A percentile compares a stretch with the other conserved stretches of the same genome.
These are phyloP conservation scores for Nigrospora osmanthi DNA, from an alignment of 2,329 filamentous ascomycete genomes.

Conservation along the genomic window DNA sequence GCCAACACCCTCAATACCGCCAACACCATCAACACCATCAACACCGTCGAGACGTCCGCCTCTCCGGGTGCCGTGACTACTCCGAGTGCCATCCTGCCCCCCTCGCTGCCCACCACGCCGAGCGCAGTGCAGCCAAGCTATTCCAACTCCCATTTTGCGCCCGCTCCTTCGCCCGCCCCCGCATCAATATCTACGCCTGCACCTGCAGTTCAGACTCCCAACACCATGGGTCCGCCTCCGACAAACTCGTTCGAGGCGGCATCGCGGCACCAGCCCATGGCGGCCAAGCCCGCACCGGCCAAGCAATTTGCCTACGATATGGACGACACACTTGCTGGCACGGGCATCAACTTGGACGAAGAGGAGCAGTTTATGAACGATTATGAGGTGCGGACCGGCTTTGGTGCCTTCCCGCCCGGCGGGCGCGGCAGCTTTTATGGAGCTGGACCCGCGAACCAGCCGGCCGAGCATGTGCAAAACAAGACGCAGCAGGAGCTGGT, in stretches of 20 bases:
- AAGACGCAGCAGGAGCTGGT: conserved; percentile 56
- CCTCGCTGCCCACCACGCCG: too few species aligned
- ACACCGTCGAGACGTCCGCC: too few species aligned
- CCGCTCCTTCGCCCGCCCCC: not conserved
- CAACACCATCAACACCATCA: too few species aligned
- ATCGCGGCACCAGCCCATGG: conserved; percentile 42
- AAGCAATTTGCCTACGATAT: conserved; percentile 64
- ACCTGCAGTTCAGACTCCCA: conserved; percentile 9
- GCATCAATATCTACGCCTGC: conserved; percentile 8
- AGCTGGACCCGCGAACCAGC: conserved; percentile 58
- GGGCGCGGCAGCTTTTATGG: conserved; percentile 54
- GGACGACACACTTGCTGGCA: conserved; percentile 75
- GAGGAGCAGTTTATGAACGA: conserved; percentile 77
- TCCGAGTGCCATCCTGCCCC: too few species aligned
- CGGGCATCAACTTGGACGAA: conserved; percentile 78
- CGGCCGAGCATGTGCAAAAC: conserved; percentile 35
- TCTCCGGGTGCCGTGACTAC: too few species aligned
- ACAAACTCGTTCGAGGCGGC: conserved; percentile 18
- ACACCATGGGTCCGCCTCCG: conserved; percentile 24
- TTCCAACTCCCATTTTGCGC: too few species aligned
- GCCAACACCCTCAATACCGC: too few species aligned
- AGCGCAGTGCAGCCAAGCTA: too few species aligned
- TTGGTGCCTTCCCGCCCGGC: conserved; percentile 46
- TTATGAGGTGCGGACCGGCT: conserved; percentile 46
- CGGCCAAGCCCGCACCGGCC: conserved; percentile 51